phyloP scores from a whole-genome alignment of 2,329 filamentous ascomycete genomes.

The Intubia oerlemansii region DNA sequence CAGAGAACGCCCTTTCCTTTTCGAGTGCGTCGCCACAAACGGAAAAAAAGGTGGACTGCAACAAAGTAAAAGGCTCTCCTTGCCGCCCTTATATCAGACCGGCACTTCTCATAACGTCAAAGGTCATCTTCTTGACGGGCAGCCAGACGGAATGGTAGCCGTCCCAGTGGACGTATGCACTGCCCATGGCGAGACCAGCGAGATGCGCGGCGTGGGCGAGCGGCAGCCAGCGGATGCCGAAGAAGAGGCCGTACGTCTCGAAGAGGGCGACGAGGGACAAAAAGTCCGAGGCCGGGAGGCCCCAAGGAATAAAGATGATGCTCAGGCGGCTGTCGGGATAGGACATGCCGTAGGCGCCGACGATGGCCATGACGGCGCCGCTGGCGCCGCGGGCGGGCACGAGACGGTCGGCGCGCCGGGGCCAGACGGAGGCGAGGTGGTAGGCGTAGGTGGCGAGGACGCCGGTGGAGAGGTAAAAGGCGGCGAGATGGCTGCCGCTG shows the following conservation, averaged over 20 bases:
- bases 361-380: conserved; percentile 10
- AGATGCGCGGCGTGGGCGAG: conserved; percentile 10
- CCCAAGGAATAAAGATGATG: conserved; percentile 7
- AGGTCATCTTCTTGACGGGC: conserved; percentile 7
- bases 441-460: conserved; percentile 8
- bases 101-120: conserved; percentile 6
- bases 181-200: conserved; percentile 8
- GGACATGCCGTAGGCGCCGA: conserved; percentile 9
- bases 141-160: conserved; percentile 6
- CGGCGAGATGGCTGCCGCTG: conserved; percentile 10
- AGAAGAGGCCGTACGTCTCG: conserved; percentile 10
- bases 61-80: too few species aligned
- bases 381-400: conserved; percentile 9
- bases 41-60: too few species aligned
- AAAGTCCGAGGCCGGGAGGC: conserved; percentile 8
- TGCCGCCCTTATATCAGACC: too few species aligned
- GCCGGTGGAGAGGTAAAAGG: conserved; percentile 11
- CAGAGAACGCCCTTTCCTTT: too few species aligned
- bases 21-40: too few species aligned
- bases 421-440: conserved; percentile 8
- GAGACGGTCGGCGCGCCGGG: conserved; percentile 5
- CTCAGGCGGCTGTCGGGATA: conserved; percentile 7
- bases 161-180: conserved; percentile 9
- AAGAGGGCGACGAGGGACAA: conserved; percentile 6
- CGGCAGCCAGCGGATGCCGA: conserved; percentile 7